phyloP scores from a whole-genome alignment of 192 early-diverging fungal species.

The Obelidium mucronatum region DNA sequence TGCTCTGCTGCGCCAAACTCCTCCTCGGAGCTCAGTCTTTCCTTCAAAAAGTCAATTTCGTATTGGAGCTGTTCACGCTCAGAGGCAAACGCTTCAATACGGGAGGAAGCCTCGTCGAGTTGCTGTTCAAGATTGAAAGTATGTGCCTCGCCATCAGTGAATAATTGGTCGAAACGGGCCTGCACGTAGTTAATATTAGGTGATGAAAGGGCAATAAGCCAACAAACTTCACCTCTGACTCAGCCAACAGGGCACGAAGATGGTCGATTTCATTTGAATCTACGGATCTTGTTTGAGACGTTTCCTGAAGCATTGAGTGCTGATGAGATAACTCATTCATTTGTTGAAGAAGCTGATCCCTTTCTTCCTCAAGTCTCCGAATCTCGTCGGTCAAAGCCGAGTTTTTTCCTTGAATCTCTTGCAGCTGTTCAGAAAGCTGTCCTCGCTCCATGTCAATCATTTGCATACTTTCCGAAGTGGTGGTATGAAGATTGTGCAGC shows the following conservation, averaged over 20 bases:
- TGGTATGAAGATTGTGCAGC: background rate
- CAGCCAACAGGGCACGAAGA: conserved; percentile 1
- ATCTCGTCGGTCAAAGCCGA: background rate
- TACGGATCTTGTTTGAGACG: background rate
- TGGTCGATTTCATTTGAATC: conserved; percentile 13
- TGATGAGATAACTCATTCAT: background rate
- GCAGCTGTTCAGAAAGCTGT: background rate
- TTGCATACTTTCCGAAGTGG: background rate
- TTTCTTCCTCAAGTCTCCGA: conserved; percentile 8
- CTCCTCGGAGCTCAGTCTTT: conserved; percentile 21
- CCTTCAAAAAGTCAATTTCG: conserved; percentile 37
- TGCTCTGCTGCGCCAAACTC: conserved; percentile 21
- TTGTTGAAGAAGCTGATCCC: conserved; percentile 4
- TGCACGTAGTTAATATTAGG: no score
- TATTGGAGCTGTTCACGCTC: conserved; percentile 25
- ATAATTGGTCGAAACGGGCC: conserved; percentile 34
- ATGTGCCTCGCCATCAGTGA: conserved; percentile 38
- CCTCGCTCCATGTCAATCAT: conserved; percentile 6
- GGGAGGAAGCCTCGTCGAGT: conserved; percentile 7
- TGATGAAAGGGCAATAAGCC: no score
- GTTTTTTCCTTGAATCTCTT: background rate
- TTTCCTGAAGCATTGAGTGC: background rate
- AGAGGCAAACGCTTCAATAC: conserved; percentile 9
- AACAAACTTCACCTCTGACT: background rate
- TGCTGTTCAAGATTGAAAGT: conserved; percentile 30